Percentiles rank a stretch among this genome's conserved stretches.
These are phyloP conservation scores for Durusdinium trenchii DNA, from an alignment of 73 alveolate species.

Conservation along the genomic window DNA sequence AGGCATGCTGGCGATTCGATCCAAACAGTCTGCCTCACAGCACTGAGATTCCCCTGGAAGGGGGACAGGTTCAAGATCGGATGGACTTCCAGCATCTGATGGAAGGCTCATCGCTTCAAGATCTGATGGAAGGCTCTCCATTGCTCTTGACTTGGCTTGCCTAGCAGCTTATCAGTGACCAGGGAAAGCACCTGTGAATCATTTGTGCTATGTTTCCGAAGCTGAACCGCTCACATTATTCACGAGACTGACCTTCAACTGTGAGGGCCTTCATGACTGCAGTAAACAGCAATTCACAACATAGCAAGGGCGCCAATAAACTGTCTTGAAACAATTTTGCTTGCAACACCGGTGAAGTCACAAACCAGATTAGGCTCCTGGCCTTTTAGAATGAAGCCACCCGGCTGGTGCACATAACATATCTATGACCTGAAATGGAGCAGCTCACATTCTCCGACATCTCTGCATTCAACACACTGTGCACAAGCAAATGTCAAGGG, in stretches of 20 bases:
- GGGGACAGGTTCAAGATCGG: background rate
- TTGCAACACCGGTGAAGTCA: background rate
- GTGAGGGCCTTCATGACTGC: background rate
- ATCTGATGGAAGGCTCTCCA: background rate
- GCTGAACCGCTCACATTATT: background rate
- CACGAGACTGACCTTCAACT: background rate
- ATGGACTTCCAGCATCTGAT: background rate
- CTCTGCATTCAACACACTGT: background rate
- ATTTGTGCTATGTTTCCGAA: background rate
- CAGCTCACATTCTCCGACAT: background rate
- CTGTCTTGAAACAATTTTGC: too few relatives aligned
- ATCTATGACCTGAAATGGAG: background rate
- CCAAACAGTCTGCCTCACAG: background rate
- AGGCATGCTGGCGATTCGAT: background rate
- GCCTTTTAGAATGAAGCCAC: background rate
- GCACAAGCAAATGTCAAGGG: background rate
- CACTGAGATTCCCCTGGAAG: constrained; percentile 6
- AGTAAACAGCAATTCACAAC: too few relatives aligned
- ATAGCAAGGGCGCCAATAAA: too few relatives aligned
- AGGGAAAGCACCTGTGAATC: background rate
- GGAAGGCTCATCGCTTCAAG: background rate
- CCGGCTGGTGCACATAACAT: background rate
- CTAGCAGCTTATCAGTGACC: background rate
- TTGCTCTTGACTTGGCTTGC: background rate
- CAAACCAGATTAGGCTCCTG: too few relatives aligned